Evolutionary conservation across 495 filamentous ascomycete species (phyloP).

Genomic region (Daldinia bambusicola): DNA sequence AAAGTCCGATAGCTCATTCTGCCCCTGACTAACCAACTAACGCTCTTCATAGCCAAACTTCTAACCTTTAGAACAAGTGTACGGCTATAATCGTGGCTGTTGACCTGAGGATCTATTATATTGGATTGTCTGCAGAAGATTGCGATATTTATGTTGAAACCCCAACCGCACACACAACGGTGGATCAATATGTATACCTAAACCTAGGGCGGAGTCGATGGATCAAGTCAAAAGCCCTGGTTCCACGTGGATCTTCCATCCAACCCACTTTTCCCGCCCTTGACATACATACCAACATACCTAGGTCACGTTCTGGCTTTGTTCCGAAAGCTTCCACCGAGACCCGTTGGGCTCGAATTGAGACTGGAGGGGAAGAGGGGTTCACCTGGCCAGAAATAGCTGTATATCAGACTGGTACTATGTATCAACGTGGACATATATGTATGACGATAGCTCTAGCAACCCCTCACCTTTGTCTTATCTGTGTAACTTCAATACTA

Average conservation of each 20-base stretch:
- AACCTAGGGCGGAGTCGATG: not conserved
- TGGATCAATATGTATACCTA: not conserved
- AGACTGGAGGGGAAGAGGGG: not conserved
- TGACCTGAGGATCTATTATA: not conserved
- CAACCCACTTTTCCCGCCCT: not conserved
- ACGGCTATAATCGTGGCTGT: not conserved
- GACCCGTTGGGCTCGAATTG: not conserved
- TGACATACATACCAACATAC: not conserved
- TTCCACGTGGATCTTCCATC: not conserved
- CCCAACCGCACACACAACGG: not conserved
- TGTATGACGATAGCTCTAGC: not conserved
- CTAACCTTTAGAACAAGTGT: not conserved
- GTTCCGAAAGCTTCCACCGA: not conserved
- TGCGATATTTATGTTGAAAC: not conserved
- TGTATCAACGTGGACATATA: not conserved
- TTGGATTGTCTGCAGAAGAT: not conserved
- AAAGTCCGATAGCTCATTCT: not conserved
- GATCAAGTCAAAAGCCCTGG: not conserved
- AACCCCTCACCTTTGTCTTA: slow-evolving; percentile 8
- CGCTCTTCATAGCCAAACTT: not conserved
- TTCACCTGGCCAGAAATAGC: not conserved
- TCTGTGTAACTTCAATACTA: not conserved
- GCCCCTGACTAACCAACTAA: not conserved
- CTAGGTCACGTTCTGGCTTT: not conserved
- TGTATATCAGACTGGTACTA: not conserved